Evolutionary conservation across 2,329 filamentous ascomycete genomes (phyloP).

Genomic region (Hypoxylon sp.): DNA sequence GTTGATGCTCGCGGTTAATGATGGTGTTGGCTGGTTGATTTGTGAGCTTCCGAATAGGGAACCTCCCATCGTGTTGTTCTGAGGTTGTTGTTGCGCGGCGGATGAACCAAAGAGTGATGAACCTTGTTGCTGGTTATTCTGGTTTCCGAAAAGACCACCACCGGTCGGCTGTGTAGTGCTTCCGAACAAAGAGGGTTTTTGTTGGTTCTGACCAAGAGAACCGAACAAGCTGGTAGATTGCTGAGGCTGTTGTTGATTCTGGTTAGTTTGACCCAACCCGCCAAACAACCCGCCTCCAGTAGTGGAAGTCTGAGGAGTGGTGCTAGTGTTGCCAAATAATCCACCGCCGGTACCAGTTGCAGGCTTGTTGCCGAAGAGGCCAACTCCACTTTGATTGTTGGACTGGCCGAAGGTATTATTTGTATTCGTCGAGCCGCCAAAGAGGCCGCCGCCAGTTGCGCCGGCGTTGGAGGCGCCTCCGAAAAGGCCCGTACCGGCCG

Average conservation of each 20-base stretch:
- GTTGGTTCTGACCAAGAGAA: slow-evolving; percentile 62
- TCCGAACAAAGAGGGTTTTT: slow-evolving; percentile 69
- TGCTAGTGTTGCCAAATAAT: slow-evolving; percentile 59
- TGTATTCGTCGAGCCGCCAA: slow-evolving; percentile 56
- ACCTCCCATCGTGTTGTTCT: slow-evolving; percentile 59
- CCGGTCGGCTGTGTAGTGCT: slow-evolving; percentile 58
- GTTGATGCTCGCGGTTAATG: slow-evolving; percentile 81
- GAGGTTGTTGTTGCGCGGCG: slow-evolving; percentile 63
- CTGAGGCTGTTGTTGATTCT: slow-evolving; percentile 55
- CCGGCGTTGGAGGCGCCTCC: slow-evolving; percentile 48
- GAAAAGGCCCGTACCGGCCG: slow-evolving; percentile 58
- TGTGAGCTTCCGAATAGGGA: slow-evolving; percentile 72
- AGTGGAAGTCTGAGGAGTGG: slow-evolving; percentile 51
- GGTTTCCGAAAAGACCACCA: slow-evolving; percentile 67
- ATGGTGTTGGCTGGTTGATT: slow-evolving; percentile 63
- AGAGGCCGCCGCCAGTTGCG: slow-evolving; percentile 55
- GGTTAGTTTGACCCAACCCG: slow-evolving; percentile 52
- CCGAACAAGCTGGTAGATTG: slow-evolving; percentile 63
- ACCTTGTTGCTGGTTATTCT: slow-evolving; percentile 59
- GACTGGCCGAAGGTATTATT: slow-evolving; percentile 52
- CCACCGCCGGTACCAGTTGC: slow-evolving; percentile 50
- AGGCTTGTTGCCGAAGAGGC: slow-evolving; percentile 60
- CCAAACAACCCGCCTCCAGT: slow-evolving; percentile 67
- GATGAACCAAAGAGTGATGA: slow-evolving; percentile 62
- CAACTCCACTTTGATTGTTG: slow-evolving; percentile 54